phyloP scores from a whole-genome alignment of 345 rosid genomes.

The Arabidopsis suecica region DNA sequence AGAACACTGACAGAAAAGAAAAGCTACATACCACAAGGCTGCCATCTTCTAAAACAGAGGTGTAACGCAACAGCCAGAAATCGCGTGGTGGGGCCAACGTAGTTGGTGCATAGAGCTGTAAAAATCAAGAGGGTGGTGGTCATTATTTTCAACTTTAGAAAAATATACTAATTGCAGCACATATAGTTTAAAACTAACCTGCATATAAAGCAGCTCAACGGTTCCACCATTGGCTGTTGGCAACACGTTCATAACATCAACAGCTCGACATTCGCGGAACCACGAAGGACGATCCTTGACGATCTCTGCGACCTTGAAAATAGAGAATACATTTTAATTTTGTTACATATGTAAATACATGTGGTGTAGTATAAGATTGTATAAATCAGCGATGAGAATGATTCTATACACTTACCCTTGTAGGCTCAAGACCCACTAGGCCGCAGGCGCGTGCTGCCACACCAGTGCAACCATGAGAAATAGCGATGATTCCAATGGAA shows the following conservation, averaged over 20 bases:
- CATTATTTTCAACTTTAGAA: background rate
- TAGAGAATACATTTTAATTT: background rate
- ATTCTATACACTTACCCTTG: slow-evolving; percentile 69
- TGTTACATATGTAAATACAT: background rate
- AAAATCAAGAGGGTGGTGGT: background rate
- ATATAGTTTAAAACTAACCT: slow-evolving; percentile 50
- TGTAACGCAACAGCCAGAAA: slow-evolving; percentile 96
- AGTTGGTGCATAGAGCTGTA: slow-evolving; percentile 96
- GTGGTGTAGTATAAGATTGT: background rate
- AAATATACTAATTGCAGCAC: background rate
- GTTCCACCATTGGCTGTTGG: slow-evolving; percentile 99
- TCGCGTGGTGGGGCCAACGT: slow-evolving; percentile 99
- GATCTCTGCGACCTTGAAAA: slow-evolving; percentile 90
- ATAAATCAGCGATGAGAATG: slow-evolving; percentile 1
- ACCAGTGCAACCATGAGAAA: slow-evolving; percentile 99
- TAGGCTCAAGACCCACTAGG: slow-evolving; percentile 99
- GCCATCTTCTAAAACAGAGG: slow-evolving; percentile 97
- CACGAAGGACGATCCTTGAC: slow-evolving; percentile 99
- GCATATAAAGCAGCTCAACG: slow-evolving; percentile 98
- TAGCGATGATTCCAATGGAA: slow-evolving; percentile 99
- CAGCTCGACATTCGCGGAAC: slow-evolving; percentile 99
- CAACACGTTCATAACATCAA: slow-evolving; percentile 95
- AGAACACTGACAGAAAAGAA: background rate
- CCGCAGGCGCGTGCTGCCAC: slow-evolving; percentile 99
- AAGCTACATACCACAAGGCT: slow-evolving; percentile 86